Percentiles rank a stretch among this genome's conserved stretches.
phyloP scores from a whole-genome alignment of 2,329 filamentous ascomycete species.

The Teratosphaeria zuluensis region DNA sequence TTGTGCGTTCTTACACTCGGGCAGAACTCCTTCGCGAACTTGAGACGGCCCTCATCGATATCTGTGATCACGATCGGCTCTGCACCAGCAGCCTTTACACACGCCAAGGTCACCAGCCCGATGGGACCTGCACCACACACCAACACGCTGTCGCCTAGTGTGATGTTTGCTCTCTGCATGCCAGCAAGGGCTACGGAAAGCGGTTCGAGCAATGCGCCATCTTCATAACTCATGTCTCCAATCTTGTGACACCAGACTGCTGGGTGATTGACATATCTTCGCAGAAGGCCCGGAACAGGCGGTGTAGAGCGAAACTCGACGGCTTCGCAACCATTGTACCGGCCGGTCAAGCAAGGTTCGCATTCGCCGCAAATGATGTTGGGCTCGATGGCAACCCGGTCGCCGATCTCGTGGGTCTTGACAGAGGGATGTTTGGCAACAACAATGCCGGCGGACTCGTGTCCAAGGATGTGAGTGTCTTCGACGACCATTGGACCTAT shows the following conservation, averaged over 20 bases:
- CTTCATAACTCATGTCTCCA: constrained; percentile 80
- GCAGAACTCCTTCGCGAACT: constrained; percentile 75
- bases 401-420: constrained; percentile 66
- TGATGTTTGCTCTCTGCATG: constrained; percentile 70
- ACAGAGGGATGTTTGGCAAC: constrained; percentile 76
- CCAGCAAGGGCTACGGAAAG: constrained; percentile 81
- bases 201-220: constrained; percentile 84
- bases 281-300: constrained; percentile 74
- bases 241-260: constrained; percentile 96
- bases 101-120: constrained; percentile 78
- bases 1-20: constrained; percentile 73
- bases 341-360: constrained; percentile 81
- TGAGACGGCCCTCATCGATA: constrained; percentile 75
- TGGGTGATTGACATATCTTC: constrained; percentile 90
- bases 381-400: constrained; percentile 88
- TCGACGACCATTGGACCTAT: constrained; percentile 94
- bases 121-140: constrained; percentile 93
- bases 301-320: constrained; percentile 86
- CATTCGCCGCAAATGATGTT: constrained; percentile 87
- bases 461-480: constrained; percentile 82
- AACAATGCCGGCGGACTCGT: constrained; percentile 79
- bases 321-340: constrained; percentile 87
- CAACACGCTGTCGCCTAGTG: constrained; percentile 75
- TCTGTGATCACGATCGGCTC: constrained; percentile 90
- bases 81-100: constrained; percentile 75